Evolutionary conservation across 805 yeast species (phyloP).

Genomic region (Starmerella sirachaensis): DNA sequence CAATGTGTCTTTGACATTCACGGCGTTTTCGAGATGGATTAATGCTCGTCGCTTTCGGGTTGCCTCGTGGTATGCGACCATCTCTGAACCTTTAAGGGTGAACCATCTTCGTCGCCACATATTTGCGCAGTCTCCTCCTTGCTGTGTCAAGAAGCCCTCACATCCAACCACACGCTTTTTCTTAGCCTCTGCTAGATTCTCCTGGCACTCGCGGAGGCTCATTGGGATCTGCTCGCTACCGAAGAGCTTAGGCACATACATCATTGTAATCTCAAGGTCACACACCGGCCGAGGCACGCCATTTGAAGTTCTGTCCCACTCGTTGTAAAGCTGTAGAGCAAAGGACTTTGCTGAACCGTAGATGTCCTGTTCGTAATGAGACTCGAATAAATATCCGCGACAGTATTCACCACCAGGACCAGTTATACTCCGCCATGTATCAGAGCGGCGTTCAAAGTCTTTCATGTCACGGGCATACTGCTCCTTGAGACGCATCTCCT

Average conservation of each 20-base stretch:
- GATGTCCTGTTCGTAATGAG: slow-evolving; percentile 43
- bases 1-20: slow-evolving; percentile 36
- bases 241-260: slow-evolving; percentile 48
- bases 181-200: slow-evolving; percentile 25
- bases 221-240: slow-evolving; percentile 43
- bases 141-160: slow-evolving; percentile 75
- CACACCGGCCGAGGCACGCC: slow-evolving; percentile 50
- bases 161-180: slow-evolving; percentile 25
- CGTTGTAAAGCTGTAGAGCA: slow-evolving; percentile 57
- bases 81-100: slow-evolving; percentile 53
- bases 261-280: slow-evolving; percentile 53
- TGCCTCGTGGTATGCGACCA: slow-evolving; percentile 66
- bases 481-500: slow-evolving; percentile 1
- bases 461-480: slow-evolving; percentile 16
- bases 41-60: slow-evolving; percentile 59
- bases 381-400: slow-evolving; percentile 54
- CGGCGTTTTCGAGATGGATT: slow-evolving; percentile 61
- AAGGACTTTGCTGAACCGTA: slow-evolving; percentile 42
- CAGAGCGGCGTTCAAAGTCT: slow-evolving; percentile 24
- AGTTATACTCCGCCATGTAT: slow-evolving; percentile 44
- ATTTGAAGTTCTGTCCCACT: slow-evolving; percentile 51
- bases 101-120: slow-evolving; percentile 67
- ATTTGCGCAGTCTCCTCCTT: slow-evolving; percentile 78
- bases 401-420: slow-evolving; percentile 89
- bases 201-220: slow-evolving; percentile 37